phyloP scores from a whole-genome alignment of 768 basidiomycete species.

The Rhizopogon roseolus region DNA sequence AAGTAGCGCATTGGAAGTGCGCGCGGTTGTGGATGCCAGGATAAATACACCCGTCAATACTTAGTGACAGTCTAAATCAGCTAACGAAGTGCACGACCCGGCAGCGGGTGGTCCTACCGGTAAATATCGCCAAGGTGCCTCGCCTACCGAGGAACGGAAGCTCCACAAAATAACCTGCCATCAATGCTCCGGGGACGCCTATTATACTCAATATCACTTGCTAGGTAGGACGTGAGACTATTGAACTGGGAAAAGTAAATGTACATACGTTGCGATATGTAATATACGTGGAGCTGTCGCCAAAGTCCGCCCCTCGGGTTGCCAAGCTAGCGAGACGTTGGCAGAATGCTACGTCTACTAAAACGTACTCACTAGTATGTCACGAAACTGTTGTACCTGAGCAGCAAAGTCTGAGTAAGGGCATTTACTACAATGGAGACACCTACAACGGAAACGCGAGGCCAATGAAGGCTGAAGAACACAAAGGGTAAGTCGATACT shows the following conservation, averaged over 20 bases:
- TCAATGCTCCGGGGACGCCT: constrained; percentile 51
- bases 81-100: not conserved
- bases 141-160: constrained; percentile 45
- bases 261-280: constrained; percentile 64
- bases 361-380: constrained; percentile 42
- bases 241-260: not conserved
- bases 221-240: constrained; percentile 21
- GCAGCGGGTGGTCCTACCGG: constrained; percentile 25
- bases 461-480: constrained; percentile 58
- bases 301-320: constrained; percentile 64
- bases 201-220: constrained; percentile 55
- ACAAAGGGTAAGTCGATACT: not conserved
- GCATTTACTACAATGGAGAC: not conserved
- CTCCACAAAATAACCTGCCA: constrained; percentile 53
- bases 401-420: not conserved
- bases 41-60: constrained; percentile 55
- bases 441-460: constrained; percentile 67
- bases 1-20: constrained; percentile 45
- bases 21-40: constrained; percentile 51
- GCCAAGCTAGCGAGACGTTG: constrained; percentile 39
- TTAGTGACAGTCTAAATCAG: constrained; percentile 7
- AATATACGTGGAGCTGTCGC: constrained; percentile 63
- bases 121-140: constrained; percentile 49
- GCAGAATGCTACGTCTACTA: not conserved
- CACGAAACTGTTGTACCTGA: constrained; percentile 47